phyloP scores from a whole-genome alignment of 768 basidiomycete genomes.

The Serendipita sp. region DNA sequence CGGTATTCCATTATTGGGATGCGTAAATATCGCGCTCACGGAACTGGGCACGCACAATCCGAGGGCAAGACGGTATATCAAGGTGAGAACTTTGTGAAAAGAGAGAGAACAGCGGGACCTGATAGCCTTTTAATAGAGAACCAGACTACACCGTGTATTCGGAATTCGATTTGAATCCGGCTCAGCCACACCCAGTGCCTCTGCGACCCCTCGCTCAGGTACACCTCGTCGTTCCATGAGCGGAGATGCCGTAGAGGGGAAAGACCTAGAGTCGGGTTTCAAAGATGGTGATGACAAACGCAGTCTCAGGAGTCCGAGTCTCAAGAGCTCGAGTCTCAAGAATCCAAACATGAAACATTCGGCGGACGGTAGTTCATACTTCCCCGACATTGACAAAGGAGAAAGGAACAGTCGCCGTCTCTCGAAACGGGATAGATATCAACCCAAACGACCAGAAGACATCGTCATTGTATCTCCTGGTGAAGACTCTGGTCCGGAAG shows the following conservation, averaged over 20 bases:
- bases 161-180: not conserved
- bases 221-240: not conserved
- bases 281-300: not conserved
- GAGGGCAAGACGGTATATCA: not conserved
- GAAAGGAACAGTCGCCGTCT: not conserved
- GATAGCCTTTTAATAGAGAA: not conserved
- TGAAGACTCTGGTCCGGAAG: not conserved
- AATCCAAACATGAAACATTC: not conserved
- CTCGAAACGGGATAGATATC: not conserved
- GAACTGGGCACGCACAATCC: not conserved
- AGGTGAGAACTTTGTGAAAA: not conserved
- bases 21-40: not conserved
- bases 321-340: not conserved
- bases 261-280: not conserved
- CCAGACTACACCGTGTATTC: not conserved
- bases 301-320: not conserved
- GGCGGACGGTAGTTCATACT: not conserved
- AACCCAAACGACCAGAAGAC: not conserved
- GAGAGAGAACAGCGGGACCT: not conserved
- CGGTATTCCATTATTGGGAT: not conserved
- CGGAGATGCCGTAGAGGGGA: not conserved
- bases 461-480: not conserved
- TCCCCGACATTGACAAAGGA: not conserved
- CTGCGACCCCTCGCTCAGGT: not conserved
- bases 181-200: not conserved